Evolutionary conservation across 371 early-diverging fungal genomes (phyloP), one percentile per base, ranked within the genome.

Genomic region (Dinochytrium kinnereticum): DNA sequence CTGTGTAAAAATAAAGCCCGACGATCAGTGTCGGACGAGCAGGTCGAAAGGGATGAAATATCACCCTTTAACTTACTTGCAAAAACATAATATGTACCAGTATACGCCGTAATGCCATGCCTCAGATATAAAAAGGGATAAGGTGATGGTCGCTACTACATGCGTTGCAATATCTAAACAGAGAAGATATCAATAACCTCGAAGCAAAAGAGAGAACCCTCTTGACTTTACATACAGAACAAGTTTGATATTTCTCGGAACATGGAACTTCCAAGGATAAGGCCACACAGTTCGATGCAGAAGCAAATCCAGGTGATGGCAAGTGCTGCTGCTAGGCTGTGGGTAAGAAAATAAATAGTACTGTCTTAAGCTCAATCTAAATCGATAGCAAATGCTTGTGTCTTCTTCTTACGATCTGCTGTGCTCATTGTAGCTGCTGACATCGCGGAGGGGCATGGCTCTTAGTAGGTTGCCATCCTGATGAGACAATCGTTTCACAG

Each of bases 61-160:
- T 44, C 13, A 10, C 10, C 49, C 49, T n/a, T n/a, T 5, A 17
- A 36, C 61, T 61, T 37, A 82, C 81, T 76, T 80, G 77, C 82
- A 84, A 59, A 82, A 82, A n/a, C 31, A 34, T 57, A 80, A 77
- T 34, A 84, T 84, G 70, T 77, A 84, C 80, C 82, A 82, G 67
- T 82, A 84, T 0, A 68, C 50, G 15, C 64, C 51, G 36, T 75
- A 78, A 65, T 79, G 70, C 84, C 84, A 84, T 0, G 69, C 74
- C 38, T 77, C 82, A 10, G 75, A 51, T 37, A 78, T 73, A 40
- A 75, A 79, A 24, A 76, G 59, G 10, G 55, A 73, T 0, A 77
- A 61, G 26, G 71, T 31, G 21, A 82, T 76, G 1, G 81, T 80
- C 15, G 75, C 80, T 0, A 73, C 24, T 0, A 77, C 65, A 55